A percentile compares a stretch with the other conserved stretches of the same genome.
Conservation (phyloP, 805 yeast genomes). For the Myxozyma udenii region DNA sequence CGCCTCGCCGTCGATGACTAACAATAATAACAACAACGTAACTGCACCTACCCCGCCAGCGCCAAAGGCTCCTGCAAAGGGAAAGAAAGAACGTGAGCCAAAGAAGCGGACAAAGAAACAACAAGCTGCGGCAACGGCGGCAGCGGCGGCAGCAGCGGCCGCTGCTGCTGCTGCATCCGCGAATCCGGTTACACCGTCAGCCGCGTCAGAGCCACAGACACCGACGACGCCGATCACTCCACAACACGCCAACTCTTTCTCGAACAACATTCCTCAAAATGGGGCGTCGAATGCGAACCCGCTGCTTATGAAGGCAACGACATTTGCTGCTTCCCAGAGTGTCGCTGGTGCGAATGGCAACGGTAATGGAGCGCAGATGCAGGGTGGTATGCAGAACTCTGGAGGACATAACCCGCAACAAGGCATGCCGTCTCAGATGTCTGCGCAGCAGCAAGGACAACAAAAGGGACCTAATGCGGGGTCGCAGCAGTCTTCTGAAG, state of each 20-base stretch:
- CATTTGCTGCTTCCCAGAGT: constrained; percentile 22
- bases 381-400: background rate
- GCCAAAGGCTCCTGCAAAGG: constrained; percentile 17
- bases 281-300: constrained; percentile 6
- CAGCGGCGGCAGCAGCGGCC: constrained; percentile 20
- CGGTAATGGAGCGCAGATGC: background rate
- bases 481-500: background rate
- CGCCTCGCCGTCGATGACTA: constrained; percentile 22
- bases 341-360: constrained; percentile 5
- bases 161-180: constrained; percentile 6
- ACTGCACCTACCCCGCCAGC: constrained; percentile 30
- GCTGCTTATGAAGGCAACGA: constrained; percentile 19
- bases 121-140: constrained; percentile 20
- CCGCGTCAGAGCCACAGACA: constrained; percentile 30
- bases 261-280: constrained; percentile 2
- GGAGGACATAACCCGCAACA: too few species aligned
- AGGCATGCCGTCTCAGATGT: too few species aligned
- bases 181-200: constrained; percentile 26
- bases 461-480: background rate
- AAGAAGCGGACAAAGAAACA: constrained; percentile 24
- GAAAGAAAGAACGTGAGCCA: constrained; percentile 25
- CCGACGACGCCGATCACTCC: constrained; percentile 32
- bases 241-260: constrained; percentile 27
- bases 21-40: constrained; percentile 16
- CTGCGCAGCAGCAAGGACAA: background rate